Evolutionary conservation across 305 asterid species (phyloP).

Genomic region (Nicotiana rustica): DNA sequence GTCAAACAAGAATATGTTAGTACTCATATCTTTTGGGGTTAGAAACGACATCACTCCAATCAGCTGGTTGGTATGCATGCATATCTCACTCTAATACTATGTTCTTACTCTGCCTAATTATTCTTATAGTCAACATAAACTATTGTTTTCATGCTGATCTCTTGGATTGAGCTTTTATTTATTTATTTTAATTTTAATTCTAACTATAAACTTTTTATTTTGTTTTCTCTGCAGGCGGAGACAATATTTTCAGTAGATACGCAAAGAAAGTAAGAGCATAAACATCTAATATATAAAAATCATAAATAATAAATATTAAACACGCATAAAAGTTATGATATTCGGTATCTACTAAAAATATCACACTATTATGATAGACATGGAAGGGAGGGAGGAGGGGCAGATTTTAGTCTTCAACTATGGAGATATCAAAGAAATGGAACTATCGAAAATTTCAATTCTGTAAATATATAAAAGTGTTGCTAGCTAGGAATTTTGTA

Average conservation of each 20-base stretch:
- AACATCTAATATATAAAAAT: too few species aligned
- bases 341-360: too few species aligned
- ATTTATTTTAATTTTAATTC: background rate
- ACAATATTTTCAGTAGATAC: too few species aligned
- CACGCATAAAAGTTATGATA: too few species aligned
- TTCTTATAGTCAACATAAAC: background rate
- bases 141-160: background rate
- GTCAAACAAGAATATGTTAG: background rate
- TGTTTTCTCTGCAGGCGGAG: background rate
- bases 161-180: background rate
- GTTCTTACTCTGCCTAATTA: background rate
- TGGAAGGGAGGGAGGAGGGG: too few species aligned
- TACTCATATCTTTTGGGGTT: background rate
- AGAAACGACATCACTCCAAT: background rate
- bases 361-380: too few species aligned
- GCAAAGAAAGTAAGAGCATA: too few species aligned
- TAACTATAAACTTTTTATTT: background rate
- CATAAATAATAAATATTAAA: too few species aligned
- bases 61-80: background rate
- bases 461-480: background rate
- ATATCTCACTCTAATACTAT: background rate
- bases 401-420: background rate
- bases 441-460: background rate
- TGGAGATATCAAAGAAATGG: background rate
- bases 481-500: background rate